Evolutionary conservation across 495 filamentous ascomycete genomes (phyloP).

Genomic region (Barbatosphaeria neglecta): DNA sequence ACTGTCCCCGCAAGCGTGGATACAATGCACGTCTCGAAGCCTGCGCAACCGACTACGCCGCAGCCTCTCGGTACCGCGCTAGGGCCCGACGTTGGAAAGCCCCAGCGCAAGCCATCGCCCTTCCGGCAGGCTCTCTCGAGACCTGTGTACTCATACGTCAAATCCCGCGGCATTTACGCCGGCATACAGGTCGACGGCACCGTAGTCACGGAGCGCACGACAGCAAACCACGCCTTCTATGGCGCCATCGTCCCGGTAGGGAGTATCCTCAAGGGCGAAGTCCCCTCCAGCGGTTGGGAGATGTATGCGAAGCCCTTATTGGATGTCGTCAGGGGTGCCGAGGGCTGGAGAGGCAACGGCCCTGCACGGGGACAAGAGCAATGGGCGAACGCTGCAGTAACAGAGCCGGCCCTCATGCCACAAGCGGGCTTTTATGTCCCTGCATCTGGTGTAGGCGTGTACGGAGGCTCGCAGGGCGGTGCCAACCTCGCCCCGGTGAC

Average conservation of each 20-base stretch:
- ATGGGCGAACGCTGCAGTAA: neutral
- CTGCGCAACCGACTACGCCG: neutral
- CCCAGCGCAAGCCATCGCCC: conserved; percentile 10
- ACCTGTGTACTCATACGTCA: conserved; percentile 73
- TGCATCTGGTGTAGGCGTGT: neutral
- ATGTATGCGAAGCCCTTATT: conserved; percentile 8
- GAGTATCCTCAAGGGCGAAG: conserved; percentile 60
- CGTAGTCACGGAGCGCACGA: conserved; percentile 63
- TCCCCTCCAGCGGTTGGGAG: conserved; percentile 13
- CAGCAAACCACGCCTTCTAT: conserved; percentile 72
- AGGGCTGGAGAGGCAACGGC: conserved; percentile 8
- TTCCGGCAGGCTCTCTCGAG: conserved; percentile 19
- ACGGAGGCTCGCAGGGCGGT: neutral
- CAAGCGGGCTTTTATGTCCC: neutral
- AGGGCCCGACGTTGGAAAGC: neutral
- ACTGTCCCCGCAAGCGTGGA: neutral
- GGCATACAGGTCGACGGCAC: conserved; percentile 71
- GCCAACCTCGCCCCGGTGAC: neutral
- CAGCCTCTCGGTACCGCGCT: neutral
- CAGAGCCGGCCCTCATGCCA: neutral
- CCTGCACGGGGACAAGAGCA: neutral
- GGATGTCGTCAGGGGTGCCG: conserved; percentile 15
- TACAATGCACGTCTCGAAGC: too few species aligned
- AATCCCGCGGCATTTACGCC: conserved; percentile 67
- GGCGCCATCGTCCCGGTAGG: conserved; percentile 47